A percentile compares a stretch with the other conserved stretches of the same genome.
Conservation (phyloP, 2,329 filamentous ascomycete genomes). For the Teratosphaeria gauchensis region DNA sequence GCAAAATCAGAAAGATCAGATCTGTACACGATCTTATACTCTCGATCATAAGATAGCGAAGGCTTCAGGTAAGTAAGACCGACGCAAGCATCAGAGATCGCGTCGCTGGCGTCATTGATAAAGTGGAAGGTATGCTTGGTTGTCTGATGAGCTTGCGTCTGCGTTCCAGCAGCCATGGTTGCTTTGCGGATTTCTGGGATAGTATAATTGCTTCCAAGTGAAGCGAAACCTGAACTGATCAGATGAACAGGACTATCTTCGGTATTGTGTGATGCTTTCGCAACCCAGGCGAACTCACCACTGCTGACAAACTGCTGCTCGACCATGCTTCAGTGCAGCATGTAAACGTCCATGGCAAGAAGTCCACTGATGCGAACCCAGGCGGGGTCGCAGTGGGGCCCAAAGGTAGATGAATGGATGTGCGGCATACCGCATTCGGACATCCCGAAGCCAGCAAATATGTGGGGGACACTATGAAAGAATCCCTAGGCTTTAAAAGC, state of each 20-base stretch:
- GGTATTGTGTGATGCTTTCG: too few species aligned
- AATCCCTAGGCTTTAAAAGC: too few species aligned
- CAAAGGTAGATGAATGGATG: neutral
- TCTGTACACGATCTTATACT: slow-evolving; percentile 29
- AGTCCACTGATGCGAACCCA: neutral
- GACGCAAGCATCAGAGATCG: slow-evolving; percentile 27
- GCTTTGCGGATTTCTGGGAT: too few species aligned
- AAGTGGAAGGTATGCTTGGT: slow-evolving; percentile 29
- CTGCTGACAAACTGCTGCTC: too few species aligned
- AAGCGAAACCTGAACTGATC: too few species aligned
- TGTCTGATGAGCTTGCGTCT: neutral
- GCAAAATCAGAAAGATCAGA: slow-evolving; percentile 24
- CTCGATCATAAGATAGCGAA: slow-evolving; percentile 23
- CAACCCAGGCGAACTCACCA: too few species aligned
- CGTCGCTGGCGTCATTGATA: slow-evolving; percentile 26
- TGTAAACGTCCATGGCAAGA: neutral
- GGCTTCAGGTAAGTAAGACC: slow-evolving; percentile 27
- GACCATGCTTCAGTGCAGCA: too few species aligned
- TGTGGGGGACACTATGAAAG: neutral
- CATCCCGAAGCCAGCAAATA: neutral
- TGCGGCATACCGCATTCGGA: neutral
- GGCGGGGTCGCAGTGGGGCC: neutral
- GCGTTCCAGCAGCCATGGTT: slow-evolving; percentile 15
- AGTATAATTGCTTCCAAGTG: too few species aligned
- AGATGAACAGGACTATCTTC: too few species aligned